These are phyloP conservation scores for Solanum piurae DNA, from an alignment of 257 asterid species.

Conservation along the genomic window DNA sequence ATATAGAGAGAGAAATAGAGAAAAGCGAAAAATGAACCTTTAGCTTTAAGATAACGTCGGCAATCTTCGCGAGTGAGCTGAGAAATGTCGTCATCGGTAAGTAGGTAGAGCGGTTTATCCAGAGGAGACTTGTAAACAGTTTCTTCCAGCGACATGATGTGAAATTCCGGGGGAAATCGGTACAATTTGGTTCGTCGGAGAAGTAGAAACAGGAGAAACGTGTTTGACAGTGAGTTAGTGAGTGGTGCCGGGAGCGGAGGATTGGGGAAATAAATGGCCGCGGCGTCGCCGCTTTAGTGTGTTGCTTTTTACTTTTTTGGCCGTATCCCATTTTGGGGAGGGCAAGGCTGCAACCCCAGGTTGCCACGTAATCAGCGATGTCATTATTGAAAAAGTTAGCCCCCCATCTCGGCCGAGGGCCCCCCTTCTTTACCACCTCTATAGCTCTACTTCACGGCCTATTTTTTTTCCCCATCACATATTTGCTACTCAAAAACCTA, in stretches of 20 bases:
- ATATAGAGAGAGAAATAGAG: neutral
- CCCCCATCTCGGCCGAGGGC: neutral
- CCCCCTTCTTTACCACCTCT: neutral
- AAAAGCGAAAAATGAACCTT: conserved; percentile 35
- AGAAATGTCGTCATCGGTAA: conserved; percentile 97
- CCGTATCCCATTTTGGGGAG: conserved; percentile 7
- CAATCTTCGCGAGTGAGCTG: conserved; percentile 98
- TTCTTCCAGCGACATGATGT: conserved; percentile 44
- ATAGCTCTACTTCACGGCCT: neutral
- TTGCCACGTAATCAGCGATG: conserved; percentile 40
- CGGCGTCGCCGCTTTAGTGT: conserved; percentile 44
- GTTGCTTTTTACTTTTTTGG: conserved; percentile 1
- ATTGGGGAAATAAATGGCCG: conserved; percentile 24
- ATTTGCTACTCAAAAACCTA: neutral
- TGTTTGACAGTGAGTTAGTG: neutral
- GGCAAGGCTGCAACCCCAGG: conserved; percentile 42
- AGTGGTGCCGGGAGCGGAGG: conserved; percentile 8
- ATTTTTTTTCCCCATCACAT: neutral
- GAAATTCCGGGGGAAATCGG: conserved; percentile 23
- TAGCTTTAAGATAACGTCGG: conserved; percentile 92
- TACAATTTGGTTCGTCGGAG: conserved; percentile 3
- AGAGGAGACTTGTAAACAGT: conserved; percentile 54
- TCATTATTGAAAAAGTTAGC: conserved; percentile 2
- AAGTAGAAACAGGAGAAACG: neutral
- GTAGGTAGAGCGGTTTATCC: conserved; percentile 81